Base-by-base conservation (phyloP, 2,329 filamentous ascomycete species). In the Beauveria sp. region DNA sequence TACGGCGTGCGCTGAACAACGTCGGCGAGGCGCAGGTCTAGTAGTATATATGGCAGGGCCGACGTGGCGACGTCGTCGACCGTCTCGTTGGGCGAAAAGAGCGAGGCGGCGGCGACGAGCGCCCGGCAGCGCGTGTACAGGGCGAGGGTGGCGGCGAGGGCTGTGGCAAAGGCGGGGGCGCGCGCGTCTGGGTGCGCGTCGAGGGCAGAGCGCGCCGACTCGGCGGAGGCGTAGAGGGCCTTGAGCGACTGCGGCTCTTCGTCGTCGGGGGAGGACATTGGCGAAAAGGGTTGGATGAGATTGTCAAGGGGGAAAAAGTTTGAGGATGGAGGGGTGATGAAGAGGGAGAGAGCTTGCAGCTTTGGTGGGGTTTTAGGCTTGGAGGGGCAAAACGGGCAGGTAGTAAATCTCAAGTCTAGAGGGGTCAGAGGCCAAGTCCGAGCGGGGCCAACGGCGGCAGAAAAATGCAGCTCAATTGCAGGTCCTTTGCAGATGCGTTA, bases 41-140 rank as follows among this genome's bases (percentile, higher is more conserved):
- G 83, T 24, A 91, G 82, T 64, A 99, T 82, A 73, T 93, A 96
- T 76, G 91, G 91, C 38, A 99, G 77, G 69, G 96, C 88, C n/a
- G 83, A 81, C 1, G 93, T 96, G 16, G 90, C 80, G 38, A 97
- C 78, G 75, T 99, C 95, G 64, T 99, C 95, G 45, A 93, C 75
- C 1, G 84, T 83, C 74, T 99, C 95, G 74, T 99, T 99, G 42
- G 86, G 81, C 67, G 91, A 96, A 81, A 98, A 98, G 58, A 99
- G 79, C 0, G 90, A 88, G 28, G 95, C 79, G 63, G 85, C 81
- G 66, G 85, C 79, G 65, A 90, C 85, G 61, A 90, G 83, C 63
- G 84, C 78, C 62, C 88, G 79, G 73, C 90, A 93, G 72, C 89
- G 80, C 69, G 89, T 80, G 75, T 96, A 93, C 58, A 86, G 82